Conservation (phyloP, 2,329 filamentous ascomycete species). For the Epichloe hybrida region DNA sequence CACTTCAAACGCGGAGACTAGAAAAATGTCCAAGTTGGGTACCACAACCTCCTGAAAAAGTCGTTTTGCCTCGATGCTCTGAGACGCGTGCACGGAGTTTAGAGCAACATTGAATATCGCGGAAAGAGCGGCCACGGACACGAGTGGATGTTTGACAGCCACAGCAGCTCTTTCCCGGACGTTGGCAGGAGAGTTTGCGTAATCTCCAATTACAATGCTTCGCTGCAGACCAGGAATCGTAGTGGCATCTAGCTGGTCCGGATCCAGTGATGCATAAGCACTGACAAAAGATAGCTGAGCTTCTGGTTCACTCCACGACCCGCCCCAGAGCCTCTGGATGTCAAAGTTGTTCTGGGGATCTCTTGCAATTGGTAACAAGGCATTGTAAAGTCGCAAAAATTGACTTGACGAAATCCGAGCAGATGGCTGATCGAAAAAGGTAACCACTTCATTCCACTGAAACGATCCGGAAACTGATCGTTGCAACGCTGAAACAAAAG, state of each 20-base stretch:
- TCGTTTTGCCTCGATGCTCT: conserved; percentile 49
- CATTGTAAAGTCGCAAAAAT: conserved; percentile 69
- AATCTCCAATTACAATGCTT: conserved; percentile 55
- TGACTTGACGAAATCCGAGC: conserved; percentile 65
- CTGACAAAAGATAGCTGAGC: conserved; percentile 90
- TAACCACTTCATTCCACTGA: conserved; percentile 58
- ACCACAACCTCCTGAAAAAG: conserved; percentile 55
- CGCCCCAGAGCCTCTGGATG: conserved; percentile 82
- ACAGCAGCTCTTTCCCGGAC: conserved; percentile 39
- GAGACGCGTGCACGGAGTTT: conserved; percentile 45
- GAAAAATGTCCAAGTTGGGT: conserved; percentile 64
- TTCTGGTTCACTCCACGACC: conserved; percentile 72
- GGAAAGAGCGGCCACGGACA: conserved; percentile 72
- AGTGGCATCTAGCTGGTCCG: conserved; percentile 67
- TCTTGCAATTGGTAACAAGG: conserved; percentile 58
- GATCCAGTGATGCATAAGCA: conserved; percentile 65
- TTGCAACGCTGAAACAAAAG: conserved; percentile 49
- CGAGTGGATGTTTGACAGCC: conserved; percentile 73
- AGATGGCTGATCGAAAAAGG: conserved; percentile 66
- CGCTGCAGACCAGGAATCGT: conserved; percentile 70
- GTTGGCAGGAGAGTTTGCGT: conserved; percentile 33
- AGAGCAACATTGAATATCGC: conserved; percentile 53
- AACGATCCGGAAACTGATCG: conserved; percentile 50
- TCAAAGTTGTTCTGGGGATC: conserved; percentile 46
- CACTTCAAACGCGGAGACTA: conserved; percentile 65